Evolutionary conservation across 805 yeast species (phyloP).

Genomic region (Candida ponderosae): DNA sequence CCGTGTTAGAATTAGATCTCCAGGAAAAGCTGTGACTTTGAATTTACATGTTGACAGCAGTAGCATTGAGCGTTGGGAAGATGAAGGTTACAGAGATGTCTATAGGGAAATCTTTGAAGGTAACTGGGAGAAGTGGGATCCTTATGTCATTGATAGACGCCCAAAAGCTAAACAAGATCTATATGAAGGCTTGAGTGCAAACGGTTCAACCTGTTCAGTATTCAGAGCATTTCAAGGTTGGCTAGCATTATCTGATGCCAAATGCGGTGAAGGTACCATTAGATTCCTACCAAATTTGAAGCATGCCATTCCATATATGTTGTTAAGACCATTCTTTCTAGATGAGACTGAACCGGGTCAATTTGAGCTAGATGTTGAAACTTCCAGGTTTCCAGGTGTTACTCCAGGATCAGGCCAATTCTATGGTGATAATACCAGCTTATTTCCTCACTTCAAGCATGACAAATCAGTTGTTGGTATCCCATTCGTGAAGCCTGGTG

Average conservation of each 20-base stretch:
- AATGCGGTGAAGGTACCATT: conserved; percentile 33
- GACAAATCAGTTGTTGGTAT: conserved; percentile 31
- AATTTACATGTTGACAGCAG: conserved; percentile 36
- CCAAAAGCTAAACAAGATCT: conserved; percentile 25
- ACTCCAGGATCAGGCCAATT: conserved; percentile 29
- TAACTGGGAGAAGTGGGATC: conserved; percentile 35
- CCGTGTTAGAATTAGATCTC: conserved; percentile 30
- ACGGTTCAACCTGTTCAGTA: conserved; percentile 20
- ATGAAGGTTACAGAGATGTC: conserved; percentile 26
- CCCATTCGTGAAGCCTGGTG: conserved; percentile 34
- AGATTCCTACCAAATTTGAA: conserved; percentile 28
- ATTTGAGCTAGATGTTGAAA: conserved; percentile 24
- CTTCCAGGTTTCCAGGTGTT: conserved; percentile 31
- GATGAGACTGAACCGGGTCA: conserved; percentile 23
- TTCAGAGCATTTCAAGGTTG: conserved; percentile 39
- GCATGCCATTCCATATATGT: conserved; percentile 28
- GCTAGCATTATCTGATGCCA: conserved; percentile 29
- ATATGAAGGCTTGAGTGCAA: too few species aligned
- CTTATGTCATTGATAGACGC: conserved; percentile 28
- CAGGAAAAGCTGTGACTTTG: conserved; percentile 27
- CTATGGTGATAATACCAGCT: conserved; percentile 13
- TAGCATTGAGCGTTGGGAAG: conserved; percentile 39
- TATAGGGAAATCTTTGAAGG: conserved; percentile 31
- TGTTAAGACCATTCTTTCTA: conserved; percentile 32
- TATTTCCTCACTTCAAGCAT: too few species aligned